Conservation (phyloP, 805 yeast species). For the Wickerhamiella parazyma region DNA sequence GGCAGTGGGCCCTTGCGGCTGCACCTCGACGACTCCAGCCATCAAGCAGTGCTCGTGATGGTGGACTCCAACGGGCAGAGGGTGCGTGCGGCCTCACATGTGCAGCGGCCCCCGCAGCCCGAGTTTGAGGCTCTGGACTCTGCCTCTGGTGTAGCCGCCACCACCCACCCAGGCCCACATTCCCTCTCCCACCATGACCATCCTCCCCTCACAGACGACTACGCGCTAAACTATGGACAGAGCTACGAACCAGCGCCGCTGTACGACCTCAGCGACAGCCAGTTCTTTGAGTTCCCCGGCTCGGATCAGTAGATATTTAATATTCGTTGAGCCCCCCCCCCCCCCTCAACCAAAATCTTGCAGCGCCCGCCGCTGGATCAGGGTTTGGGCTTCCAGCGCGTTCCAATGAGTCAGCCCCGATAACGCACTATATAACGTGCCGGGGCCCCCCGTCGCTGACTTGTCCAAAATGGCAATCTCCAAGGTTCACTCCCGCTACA, state of each 20-base stretch:
- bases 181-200: too few relatives aligned
- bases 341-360: too few relatives aligned
- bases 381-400: too few relatives aligned
- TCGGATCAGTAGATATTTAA: constrained; percentile 2
- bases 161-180: too few relatives aligned
- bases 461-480: constrained; percentile 65
- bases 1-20: constrained; percentile 9
- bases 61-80: background rate
- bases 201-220: too few relatives aligned
- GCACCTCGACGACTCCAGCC: constrained; percentile 9
- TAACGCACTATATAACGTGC: background rate
- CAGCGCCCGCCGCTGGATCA: too few relatives aligned
- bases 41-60: constrained; percentile 9
- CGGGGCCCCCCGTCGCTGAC: background rate
- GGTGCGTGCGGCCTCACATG: background rate
- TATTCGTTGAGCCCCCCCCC: too few relatives aligned
- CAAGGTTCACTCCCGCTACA: constrained; percentile 87
- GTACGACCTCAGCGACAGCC: constrained; percentile 2
- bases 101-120: background rate
- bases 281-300: constrained; percentile 6
- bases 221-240: background rate
- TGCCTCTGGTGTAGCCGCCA: too few relatives aligned
- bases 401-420: too few relatives aligned
- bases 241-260: background rate
- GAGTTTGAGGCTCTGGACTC: background rate